Percentiles rank a stretch among this genome's conserved stretches.
Conservation (phyloP, 805 yeast genomes). For the Teunomyces panamensis region DNA sequence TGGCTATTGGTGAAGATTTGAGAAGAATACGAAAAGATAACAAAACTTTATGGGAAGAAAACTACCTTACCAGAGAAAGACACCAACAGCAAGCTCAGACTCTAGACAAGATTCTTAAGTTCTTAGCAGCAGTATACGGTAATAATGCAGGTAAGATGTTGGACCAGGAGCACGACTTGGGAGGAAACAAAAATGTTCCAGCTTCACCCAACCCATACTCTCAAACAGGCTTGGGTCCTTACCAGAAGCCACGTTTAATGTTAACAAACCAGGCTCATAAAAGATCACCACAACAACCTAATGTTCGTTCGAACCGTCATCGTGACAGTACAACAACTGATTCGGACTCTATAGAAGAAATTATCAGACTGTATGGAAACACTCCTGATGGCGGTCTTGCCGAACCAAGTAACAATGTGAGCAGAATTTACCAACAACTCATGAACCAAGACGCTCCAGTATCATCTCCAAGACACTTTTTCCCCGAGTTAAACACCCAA, state of each 20-base stretch:
- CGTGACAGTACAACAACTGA: constrained; percentile 4
- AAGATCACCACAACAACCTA: constrained; percentile 11
- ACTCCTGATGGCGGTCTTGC: constrained; percentile 6
- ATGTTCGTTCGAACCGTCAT: not conserved
- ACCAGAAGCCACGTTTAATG: constrained; percentile 37
- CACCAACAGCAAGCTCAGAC: constrained; percentile 85
- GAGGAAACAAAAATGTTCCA: not conserved
- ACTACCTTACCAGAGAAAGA: constrained; percentile 76
- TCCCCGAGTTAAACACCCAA: constrained; percentile 27
- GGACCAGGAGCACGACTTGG: constrained; percentile 25
- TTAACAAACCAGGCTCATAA: constrained; percentile 37
- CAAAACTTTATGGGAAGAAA: constrained; percentile 88
- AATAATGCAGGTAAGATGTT: constrained; percentile 50
- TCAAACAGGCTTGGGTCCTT: constrained; percentile 16
- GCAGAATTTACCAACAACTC: constrained; percentile 31
- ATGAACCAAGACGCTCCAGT: constrained; percentile 23
- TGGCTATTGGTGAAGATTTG: constrained; percentile 79
- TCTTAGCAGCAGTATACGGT: constrained; percentile 80
- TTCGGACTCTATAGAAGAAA: constrained; percentile 23
- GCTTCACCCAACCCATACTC: constrained; percentile 7
- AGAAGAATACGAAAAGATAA: constrained; percentile 82
- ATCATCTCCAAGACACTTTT: constrained; percentile 31
- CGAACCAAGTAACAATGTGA: constrained; percentile 15
- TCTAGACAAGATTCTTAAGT: constrained; percentile 80
- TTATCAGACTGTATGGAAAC: constrained; percentile 24